Evolutionary conservation across 306 rosid genomes (phyloP), one percentile per base, ranked within the genome.

Genomic region (Rosa multiflora): DNA sequence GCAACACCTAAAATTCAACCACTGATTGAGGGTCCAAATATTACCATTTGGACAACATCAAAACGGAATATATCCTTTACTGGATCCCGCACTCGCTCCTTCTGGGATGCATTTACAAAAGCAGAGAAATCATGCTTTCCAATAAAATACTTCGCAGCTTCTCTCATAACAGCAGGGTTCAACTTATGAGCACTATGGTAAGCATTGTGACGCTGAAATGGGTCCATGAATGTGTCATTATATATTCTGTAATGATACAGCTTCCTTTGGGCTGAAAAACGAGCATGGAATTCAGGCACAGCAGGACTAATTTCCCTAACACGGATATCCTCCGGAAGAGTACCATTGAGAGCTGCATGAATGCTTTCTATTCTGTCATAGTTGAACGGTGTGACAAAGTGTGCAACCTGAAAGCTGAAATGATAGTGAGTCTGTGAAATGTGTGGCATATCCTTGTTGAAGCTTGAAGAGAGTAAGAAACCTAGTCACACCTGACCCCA

Each of bases 61-160:
- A 91, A 91, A 63, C 96, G 89, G 73, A 80, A 82, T 77, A 95
- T 82, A 79, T 71, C 79, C 91, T 95, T 95, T 43, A 92, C 90
- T 51, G 97, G 97, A 85, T 91, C 83, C 3, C 72, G 89, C 59
- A 90, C 86, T 79, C 91, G 69, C 73, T 95, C 98, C 43, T 79
- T 87, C 79, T 82, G 92, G 59, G 99, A 87, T 75, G 86, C 86
- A 84, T 95, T 95, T 61, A 87, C 97, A 82, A 95, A 95, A 40
- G 98, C 97, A 68, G 99, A 88, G 90, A 92, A 95, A 82, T 95
- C 91, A 76, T 92, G 96, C 82, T 77, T 88, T 82, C 99, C 98
- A 52, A 95, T 75, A 76, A 87, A 92, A 85, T 87, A 73, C 73
- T 76, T 75, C 37, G 97, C 94, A 86, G 95, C 98, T 85, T 92